Conservation (phyloP, 148 eudicot genomes). For the Camellia sinensis region DNA sequence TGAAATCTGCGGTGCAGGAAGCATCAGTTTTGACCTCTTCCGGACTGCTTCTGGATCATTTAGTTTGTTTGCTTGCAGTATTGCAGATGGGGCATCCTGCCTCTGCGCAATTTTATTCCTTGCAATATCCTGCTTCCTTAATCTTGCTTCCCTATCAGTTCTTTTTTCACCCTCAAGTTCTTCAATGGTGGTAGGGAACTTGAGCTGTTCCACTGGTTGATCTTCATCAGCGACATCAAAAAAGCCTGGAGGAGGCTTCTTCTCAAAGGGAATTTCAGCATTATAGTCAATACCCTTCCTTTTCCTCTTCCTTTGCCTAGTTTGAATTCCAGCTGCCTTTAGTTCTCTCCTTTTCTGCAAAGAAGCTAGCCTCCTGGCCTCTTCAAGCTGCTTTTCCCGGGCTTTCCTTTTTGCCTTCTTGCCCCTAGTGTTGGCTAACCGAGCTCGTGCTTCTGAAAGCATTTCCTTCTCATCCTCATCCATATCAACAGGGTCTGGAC, state of each 20-base stretch:
- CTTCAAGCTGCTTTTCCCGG: slow-evolving; percentile 96
- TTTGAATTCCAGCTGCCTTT: slow-evolving; percentile 93
- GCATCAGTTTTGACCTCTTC: slow-evolving; percentile 78
- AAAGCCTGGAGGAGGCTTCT: slow-evolving; percentile 92
- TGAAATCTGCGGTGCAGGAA: slow-evolving; percentile 88
- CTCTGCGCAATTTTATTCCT: slow-evolving; percentile 76
- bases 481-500: slow-evolving; percentile 98
- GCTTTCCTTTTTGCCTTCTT: slow-evolving; percentile 95
- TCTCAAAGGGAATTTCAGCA: slow-evolving; percentile 92
- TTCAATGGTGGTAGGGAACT: slow-evolving; percentile 84
- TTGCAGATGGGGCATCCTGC: slow-evolving; percentile 84
- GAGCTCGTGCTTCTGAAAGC: slow-evolving; percentile 95
- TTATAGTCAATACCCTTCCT: slow-evolving; percentile 91
- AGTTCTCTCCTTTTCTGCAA: slow-evolving; percentile 91
- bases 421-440: slow-evolving; percentile 88
- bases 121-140: slow-evolving; percentile 85
- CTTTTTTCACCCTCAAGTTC: slow-evolving; percentile 95
- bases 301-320: slow-evolving; percentile 75
- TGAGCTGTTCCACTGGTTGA: slow-evolving; percentile 62
- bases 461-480: slow-evolving; percentile 99
- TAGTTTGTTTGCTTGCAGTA: slow-evolving; percentile 85
- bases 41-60: slow-evolving; percentile 88
- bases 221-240: slow-evolving; percentile 74
- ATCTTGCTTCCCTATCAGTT: slow-evolving; percentile 80
- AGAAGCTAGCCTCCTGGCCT: slow-evolving; percentile 95